Evolutionary conservation across 2,329 filamentous ascomycete species (phyloP), one percentile per base, ranked within the genome.

Genomic region (Botrytis fabae): DNA sequence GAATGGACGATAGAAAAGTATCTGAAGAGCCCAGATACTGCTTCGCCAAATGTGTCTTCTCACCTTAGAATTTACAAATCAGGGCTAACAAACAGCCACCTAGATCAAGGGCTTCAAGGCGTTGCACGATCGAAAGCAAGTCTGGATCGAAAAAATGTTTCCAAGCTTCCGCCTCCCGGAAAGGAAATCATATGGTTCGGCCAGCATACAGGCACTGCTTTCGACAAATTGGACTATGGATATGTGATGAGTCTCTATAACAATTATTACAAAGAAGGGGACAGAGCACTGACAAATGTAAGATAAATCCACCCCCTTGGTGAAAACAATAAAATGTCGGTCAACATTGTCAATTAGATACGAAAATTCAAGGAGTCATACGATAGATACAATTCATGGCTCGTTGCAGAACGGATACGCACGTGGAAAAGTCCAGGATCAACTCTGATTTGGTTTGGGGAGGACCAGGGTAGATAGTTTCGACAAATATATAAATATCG

Each of bases 381-480:
- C 1, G 18, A 63, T 28, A 63, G 2, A 7, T 28, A 70, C 32
- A 25, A 70, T 14, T 18, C 25, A 25, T 63, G 69, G 69, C 69
- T 70, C 1, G n/a, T 44, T 10, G 9, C 16, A 48, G 32, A 63
- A 32, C 7, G 25, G 2, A 46, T 18, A 7, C 44, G 60, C 28
- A 44, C 62, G 6, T 8, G 35, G 4, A 64, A 44, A 25, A 57
- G 69, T 40, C 60, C 60, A 22, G 69, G 60, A n/a, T 71, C 69
- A 12, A 71, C 64, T 40, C 28, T 9, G 4, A 71, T 71, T 64
- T 71, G 69, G 69, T 57, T 64, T n/a, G 69, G 60, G 16, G 3
- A 64, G 44, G 69, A 71, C 25, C 57, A 64, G 35, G 69, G 69
- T n/a, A 60, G 35, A 57, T 46, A 71, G 10, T 71, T 64, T 32